Percentiles rank a stretch among this genome's conserved stretches.
phyloP scores from a whole-genome alignment of 768 basidiomycete species.

The Russula earlei region DNA sequence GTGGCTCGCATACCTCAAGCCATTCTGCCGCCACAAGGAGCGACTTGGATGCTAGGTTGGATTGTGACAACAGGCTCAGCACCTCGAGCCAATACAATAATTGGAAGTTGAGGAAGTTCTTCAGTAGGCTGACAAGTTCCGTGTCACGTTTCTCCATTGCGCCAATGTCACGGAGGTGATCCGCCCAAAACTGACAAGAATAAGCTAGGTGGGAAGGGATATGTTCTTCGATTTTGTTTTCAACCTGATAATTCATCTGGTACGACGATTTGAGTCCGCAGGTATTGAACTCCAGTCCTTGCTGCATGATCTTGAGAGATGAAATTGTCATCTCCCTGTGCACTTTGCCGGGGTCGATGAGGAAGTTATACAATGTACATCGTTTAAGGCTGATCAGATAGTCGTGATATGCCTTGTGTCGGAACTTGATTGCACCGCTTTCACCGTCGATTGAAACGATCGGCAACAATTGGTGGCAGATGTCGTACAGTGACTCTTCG shows the following conservation, averaged over 20 bases:
- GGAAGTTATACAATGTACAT: neutral
- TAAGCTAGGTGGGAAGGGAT: slow-evolving; percentile 30
- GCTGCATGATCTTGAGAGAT: slow-evolving; percentile 27
- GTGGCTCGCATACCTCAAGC: slow-evolving; percentile 2
- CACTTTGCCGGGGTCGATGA: slow-evolving; percentile 1
- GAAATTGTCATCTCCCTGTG: slow-evolving; percentile 22
- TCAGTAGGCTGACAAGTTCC: slow-evolving; percentile 17
- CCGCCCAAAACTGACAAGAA: slow-evolving; percentile 31
- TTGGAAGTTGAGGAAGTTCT: slow-evolving; percentile 20
- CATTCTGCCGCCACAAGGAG: slow-evolving; percentile 12
- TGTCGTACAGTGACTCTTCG: neutral
- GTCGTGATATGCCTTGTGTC: slow-evolving; percentile 11
- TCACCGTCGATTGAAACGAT: slow-evolving; percentile 7
- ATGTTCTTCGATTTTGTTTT: slow-evolving; percentile 19
- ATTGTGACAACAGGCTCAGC: slow-evolving; percentile 22
- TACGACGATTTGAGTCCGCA: slow-evolving; percentile 31
- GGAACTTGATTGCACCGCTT: neutral
- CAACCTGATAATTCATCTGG: slow-evolving; percentile 24
- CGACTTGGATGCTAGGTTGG: slow-evolving; percentile 18
- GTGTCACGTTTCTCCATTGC: slow-evolving; percentile 10
- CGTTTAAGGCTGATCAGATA: slow-evolving; percentile 14
- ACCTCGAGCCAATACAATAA: slow-evolving; percentile 35
- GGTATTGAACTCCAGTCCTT: slow-evolving; percentile 32
- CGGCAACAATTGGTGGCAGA: slow-evolving; percentile 5
- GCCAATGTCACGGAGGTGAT: slow-evolving; percentile 22